Base-by-base conservation (phyloP, 495 filamentous ascomycete genomes). In the Usnea hakonensis region DNA sequence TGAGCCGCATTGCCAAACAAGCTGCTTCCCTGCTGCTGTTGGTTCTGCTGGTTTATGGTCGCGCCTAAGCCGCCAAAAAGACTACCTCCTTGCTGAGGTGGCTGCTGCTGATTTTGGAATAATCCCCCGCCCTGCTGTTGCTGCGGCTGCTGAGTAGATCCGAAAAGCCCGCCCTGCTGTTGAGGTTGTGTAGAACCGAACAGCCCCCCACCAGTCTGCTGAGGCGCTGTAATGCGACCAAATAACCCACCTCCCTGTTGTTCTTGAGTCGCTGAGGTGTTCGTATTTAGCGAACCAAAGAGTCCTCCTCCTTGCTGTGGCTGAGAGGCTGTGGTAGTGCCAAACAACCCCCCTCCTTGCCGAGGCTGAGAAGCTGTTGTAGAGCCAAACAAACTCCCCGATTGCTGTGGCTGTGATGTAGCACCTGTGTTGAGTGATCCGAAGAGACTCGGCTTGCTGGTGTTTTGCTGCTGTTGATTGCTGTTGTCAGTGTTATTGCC, bases 361-460 rank as follows among this genome's bases (percentile, higher is more conserved):
- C 60, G 67, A 14, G 69, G 65, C 57, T 73, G 71, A 40, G 58
- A 60, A 61, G 71, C 65, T 37, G 60, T 64, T 2, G 60, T 60
- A 33, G 52, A 61, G 3, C 67, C 64, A 44, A 67, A 68, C 14
- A 68, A 28, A 0, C 65, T 53, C 40, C 52, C 57, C 26, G 38
- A n/a, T 33, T 40, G 40, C 28, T 44, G 53, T 17, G 23, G 38
- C 43, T 65, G 63, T 13, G 58, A 54, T 0, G 60, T 38, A 2
- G 64, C 50, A 43, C 60, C 62, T 16, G 38, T 52, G 21, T 68
- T 65, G 13, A 40, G 48, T 16, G 23, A 64, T 50, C 73, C 76
- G 65, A 79, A 78, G 33, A 71, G 64, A 61, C 67, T 77, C 36
- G 71, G 65, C 62, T 76, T 78, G 48, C 28, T 52, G 16, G 48